These are phyloP conservation scores for Saccharomycopsis javanensis DNA, from an alignment of 805 yeast species.

Conservation along the genomic window DNA sequence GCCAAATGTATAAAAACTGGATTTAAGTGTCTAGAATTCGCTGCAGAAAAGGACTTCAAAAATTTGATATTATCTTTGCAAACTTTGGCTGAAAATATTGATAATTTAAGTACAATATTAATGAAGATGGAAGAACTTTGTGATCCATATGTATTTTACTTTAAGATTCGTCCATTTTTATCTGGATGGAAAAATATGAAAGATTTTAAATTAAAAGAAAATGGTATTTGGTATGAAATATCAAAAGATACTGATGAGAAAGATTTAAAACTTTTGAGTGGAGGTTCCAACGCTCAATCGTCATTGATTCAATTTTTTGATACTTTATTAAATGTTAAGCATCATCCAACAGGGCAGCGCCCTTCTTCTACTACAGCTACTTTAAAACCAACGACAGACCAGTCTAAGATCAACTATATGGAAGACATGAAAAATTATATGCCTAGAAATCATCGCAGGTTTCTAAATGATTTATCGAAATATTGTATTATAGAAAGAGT, in stretches of 20 bases:
- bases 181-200: constrained; percentile 95
- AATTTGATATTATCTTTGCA: constrained; percentile 42
- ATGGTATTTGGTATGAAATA: constrained; percentile 64
- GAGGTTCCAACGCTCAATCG: constrained; percentile 93
- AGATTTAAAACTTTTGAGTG: constrained; percentile 33
- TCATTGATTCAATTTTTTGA: constrained; percentile 84
- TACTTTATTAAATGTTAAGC: constrained; percentile 64
- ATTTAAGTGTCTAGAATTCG: constrained; percentile 51
- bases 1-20: constrained; percentile 63
- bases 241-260: constrained; percentile 15
- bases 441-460: constrained; percentile 81
- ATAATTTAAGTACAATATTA: constrained; percentile 59
- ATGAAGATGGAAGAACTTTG: constrained; percentile 88
- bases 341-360: constrained; percentile 65
- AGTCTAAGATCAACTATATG: constrained; percentile 43
- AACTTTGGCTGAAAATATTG: constrained; percentile 63
- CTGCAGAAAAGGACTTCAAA: constrained; percentile 36
- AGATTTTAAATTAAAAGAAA: constrained; percentile 63
- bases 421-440: constrained; percentile 78
- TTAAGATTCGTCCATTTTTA: constrained; percentile 74
- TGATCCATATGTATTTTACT: constrained; percentile 87
- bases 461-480: constrained; percentile 49
- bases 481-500: constrained; percentile 49
- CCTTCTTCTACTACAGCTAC: constrained; percentile 23
- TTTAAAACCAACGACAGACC: constrained; percentile 22